A percentile compares a stretch with the other conserved stretches of the same genome.
These are phyloP conservation scores for Xanthoconium purpureum DNA, from an alignment of 768 basidiomycete genomes.

Conservation along the genomic window DNA sequence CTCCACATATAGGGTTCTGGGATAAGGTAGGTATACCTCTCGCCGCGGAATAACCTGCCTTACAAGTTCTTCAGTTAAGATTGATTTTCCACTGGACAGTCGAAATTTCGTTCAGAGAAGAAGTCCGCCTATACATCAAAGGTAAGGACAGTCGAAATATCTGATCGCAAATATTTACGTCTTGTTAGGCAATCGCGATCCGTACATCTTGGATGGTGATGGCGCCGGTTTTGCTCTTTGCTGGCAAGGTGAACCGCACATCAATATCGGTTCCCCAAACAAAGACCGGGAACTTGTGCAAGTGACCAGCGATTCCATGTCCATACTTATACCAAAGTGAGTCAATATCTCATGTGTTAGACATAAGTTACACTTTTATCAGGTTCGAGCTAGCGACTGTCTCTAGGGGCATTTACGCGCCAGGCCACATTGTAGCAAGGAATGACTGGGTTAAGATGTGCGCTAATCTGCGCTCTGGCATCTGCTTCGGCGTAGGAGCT, in stretches of 20 bases:
- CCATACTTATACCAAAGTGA: slow-evolving; percentile 84
- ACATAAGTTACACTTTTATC: not conserved
- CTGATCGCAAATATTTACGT: slow-evolving; percentile 6
- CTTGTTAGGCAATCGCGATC: slow-evolving; percentile 71
- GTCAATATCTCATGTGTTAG: slow-evolving; percentile 24
- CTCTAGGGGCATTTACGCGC: slow-evolving; percentile 15
- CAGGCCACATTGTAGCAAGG: slow-evolving; percentile 20
- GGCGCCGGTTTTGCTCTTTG: slow-evolving; percentile 88
- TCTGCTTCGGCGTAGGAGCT: slow-evolving; percentile 83
- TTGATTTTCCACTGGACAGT: slow-evolving; percentile 83
- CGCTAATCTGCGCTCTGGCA: slow-evolving; percentile 80
- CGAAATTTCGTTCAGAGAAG: slow-evolving; percentile 60
- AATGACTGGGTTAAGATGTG: slow-evolving; percentile 63
- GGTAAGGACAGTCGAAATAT: slow-evolving; percentile 41
- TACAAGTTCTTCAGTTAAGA: slow-evolving; percentile 47
- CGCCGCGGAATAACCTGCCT: not conserved
- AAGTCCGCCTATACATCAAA: slow-evolving; percentile 83
- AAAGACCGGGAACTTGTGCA: slow-evolving; percentile 76
- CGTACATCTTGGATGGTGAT: slow-evolving; percentile 60
- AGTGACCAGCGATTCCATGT: slow-evolving; percentile 74
- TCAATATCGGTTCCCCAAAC: slow-evolving; percentile 70
- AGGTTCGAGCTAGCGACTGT: slow-evolving; percentile 21
- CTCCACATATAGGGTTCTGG: slow-evolving; percentile 89
- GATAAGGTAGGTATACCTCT: slow-evolving; percentile 64
- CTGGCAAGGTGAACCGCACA: slow-evolving; percentile 73